Evolutionary conservation across 306 rosid species (phyloP).

Genomic region (Cucurbita moschata): DNA sequence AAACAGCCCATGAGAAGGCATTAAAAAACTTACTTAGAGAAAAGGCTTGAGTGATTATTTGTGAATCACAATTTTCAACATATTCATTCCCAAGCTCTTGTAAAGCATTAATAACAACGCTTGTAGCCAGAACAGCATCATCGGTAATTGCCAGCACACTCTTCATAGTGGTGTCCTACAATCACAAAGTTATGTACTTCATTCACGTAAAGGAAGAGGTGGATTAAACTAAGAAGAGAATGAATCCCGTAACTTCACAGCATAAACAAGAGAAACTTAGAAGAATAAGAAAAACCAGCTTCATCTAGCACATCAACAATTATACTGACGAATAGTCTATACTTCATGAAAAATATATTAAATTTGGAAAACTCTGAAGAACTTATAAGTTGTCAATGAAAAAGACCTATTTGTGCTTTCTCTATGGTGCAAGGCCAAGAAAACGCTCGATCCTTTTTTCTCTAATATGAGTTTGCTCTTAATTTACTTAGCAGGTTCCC

Average conservation of each 20-base stretch:
- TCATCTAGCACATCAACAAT: neutral
- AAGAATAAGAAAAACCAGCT: neutral
- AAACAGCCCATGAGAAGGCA: neutral
- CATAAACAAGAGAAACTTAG: neutral
- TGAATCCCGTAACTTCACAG: neutral
- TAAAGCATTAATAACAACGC: neutral
- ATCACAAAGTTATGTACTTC: neutral
- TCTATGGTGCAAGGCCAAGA: neutral
- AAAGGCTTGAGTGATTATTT: constrained; percentile 10
- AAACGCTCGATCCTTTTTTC: neutral
- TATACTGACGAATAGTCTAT: neutral
- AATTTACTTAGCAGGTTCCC: neutral
- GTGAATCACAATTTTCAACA: neutral
- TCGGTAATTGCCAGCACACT: neutral
- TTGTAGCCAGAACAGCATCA: neutral
- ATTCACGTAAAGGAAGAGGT: neutral
- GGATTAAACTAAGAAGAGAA: neutral
- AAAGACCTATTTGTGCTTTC: neutral
- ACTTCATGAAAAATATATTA: neutral
- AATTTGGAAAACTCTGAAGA: neutral
- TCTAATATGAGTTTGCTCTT: neutral
- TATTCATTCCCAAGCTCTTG: constrained; percentile 5
- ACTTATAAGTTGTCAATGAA: neutral
- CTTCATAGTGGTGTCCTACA: neutral
- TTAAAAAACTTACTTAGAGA: neutral